Percentiles rank a stretch among this genome's conserved stretches.
phyloP scores from a whole-genome alignment of 2,329 filamentous ascomycete species.

The Microsporum ferrugineum region DNA sequence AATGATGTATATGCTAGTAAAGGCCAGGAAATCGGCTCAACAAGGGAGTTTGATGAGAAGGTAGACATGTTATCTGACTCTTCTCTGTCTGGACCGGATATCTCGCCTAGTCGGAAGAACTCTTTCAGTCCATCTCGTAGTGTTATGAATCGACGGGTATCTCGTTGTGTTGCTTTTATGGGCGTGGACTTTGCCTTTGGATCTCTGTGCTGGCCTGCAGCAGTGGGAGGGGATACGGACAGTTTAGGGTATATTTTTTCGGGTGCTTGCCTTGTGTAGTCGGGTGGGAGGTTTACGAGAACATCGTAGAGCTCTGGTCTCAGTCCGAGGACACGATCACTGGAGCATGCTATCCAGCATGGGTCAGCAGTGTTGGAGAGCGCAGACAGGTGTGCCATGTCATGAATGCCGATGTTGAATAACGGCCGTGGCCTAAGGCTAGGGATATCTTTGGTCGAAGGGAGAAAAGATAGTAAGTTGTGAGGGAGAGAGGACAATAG shows the following conservation, averaged over 20 bases:
- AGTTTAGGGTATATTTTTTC: constrained; percentile 65
- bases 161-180: constrained; percentile 79
- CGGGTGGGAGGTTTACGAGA: constrained; percentile 66
- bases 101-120: constrained; percentile 17
- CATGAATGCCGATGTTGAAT: constrained; percentile 89
- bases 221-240: constrained; percentile 38
- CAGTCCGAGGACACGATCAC: constrained; percentile 79
- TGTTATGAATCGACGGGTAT: constrained; percentile 66
- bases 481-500: constrained; percentile 78
- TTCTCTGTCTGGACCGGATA: constrained; percentile 18
- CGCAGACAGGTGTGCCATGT: constrained; percentile 68
- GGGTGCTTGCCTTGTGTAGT: constrained; percentile 46
- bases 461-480: constrained; percentile 58
- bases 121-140: constrained; percentile 51
- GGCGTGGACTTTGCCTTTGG: constrained; percentile 18
- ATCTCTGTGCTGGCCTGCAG: constrained; percentile 34
- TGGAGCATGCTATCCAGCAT: constrained; percentile 91
- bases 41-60: constrained; percentile 34
- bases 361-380: constrained; percentile 33
- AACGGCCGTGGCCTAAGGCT: constrained; percentile 61
- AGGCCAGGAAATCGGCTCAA: constrained; percentile 50
- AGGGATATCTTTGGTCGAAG: constrained; percentile 44
- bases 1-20: constrained; percentile 51
- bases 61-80: constrained; percentile 32
- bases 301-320: constrained; percentile 84